Base-by-base conservation (phyloP, 2,329 filamentous ascomycete species). In the Colletotrichum simmondsii region DNA sequence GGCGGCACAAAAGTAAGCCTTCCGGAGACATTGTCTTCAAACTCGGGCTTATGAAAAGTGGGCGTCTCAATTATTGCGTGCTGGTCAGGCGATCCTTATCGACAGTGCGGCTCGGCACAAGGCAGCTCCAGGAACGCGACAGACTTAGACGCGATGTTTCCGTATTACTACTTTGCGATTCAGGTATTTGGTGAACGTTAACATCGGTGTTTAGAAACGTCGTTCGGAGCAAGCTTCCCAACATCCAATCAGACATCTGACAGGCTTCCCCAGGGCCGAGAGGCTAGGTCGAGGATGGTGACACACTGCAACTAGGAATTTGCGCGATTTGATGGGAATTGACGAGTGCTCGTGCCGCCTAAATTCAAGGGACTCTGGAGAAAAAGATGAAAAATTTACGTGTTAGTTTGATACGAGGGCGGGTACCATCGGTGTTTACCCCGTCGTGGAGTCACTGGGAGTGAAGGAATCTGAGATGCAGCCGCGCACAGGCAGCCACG, bases 321-420 rank as follows among this genome's bases (percentile, higher is more conserved):
- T 68, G 69, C 53, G 65, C 52, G 69, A 63, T 72, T 72, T 68
- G 46, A 66, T 71, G 24, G 19, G 7, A 52, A 42, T 49, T n/a
- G 42, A 4, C 42, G 42, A 19, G 49, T 56, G 53, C 60, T 32
- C 6, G 37, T 49, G 37, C 35, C 19, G 54, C 24, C 22, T 8
- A 49, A 19, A 28, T 16, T 12, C 24, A 64, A 64, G 65, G 70
- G 70, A 70, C 56, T 65, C 66, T 72, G 70, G 66, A 69, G 60
- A 72, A 65, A n/a, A 32, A 22, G 56, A 42, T 54, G 24, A 70
- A 72, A 70, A 14, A 16, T 65, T 72, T 72, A 72, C 70, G 66
- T 72, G 60, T 70, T 72, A 16, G 46, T 64, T 61, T 26, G 62
- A 26, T n/a, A 28, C 7, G 24, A 14, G 42, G 30, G 42, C 59